Evolutionary conservation across 1,284 basidiomycete species (phyloP).

Genomic region (Stereum hirsutum): DNA sequence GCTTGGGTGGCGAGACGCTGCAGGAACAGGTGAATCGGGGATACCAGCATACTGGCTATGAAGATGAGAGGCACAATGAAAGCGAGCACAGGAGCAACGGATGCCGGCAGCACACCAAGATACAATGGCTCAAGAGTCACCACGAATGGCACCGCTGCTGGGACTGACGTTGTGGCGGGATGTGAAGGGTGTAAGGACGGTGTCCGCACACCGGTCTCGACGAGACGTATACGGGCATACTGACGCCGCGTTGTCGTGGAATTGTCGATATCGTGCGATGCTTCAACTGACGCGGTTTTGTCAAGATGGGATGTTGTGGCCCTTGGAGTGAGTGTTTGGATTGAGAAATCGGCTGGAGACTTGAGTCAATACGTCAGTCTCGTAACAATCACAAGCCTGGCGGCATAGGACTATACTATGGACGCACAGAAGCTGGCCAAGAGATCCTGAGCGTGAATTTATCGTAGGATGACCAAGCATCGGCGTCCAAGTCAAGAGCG

Average conservation of each 20-base stretch:
- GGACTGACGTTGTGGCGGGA: too few species aligned
- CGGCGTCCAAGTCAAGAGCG: constrained; percentile 38
- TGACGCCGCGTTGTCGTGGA: constrained; percentile 26
- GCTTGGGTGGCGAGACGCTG: too few species aligned
- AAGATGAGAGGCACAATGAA: constrained; percentile 25
- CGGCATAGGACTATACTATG: constrained; percentile 1
- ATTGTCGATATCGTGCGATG: constrained; percentile 1
- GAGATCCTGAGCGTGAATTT: constrained; percentile 56
- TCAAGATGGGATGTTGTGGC: constrained; percentile 8
- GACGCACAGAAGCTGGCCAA: constrained; percentile 59
- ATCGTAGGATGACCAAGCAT: constrained; percentile 32
- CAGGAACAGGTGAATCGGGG: too few species aligned
- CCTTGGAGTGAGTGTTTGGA: constrained; percentile 15
- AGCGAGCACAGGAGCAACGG: constrained; percentile 35
- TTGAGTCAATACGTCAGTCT: constrained; percentile 8
- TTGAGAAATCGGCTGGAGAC: constrained; percentile 21
- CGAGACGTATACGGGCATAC: constrained; percentile 45
- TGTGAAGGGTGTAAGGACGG: constrained; percentile 17
- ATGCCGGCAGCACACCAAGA: constrained; percentile 46
- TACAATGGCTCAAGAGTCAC: constrained; percentile 50
- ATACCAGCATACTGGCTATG: background rate
- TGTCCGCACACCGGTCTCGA: constrained; percentile 39
- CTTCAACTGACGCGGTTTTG: constrained; percentile 6
- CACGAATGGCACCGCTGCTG: constrained; percentile 34
- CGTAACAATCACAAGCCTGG: background rate